phyloP scores from a whole-genome alignment of 176 grass and related monocot genomes.

The Triticum dicoccoides region DNA sequence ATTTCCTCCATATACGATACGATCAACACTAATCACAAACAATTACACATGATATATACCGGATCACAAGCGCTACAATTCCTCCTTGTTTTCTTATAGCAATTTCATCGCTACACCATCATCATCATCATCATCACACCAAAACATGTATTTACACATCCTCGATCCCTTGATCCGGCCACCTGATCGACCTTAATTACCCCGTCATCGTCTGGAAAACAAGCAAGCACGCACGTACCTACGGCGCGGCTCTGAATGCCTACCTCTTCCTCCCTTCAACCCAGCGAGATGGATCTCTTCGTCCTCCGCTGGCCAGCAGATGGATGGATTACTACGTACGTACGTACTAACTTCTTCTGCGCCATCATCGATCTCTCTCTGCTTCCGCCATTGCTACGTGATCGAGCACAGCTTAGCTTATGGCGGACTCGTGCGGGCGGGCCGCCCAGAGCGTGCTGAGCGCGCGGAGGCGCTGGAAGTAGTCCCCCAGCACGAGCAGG shows the following conservation, averaged over 20 bases:
- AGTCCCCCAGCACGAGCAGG: constrained; percentile 76
- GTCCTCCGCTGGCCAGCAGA: constrained; percentile 16
- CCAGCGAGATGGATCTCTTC: constrained; percentile 30
- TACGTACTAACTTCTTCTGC: neutral
- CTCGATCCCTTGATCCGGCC: neutral
- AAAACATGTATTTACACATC: constrained; percentile 52
- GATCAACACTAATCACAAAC: constrained; percentile 18
- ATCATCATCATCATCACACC: neutral
- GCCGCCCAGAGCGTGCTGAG: constrained; percentile 77
- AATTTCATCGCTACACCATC: constrained; percentile 26
- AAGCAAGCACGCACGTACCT: no score
- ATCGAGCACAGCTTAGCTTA: constrained; percentile 20
- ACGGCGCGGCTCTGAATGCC: neutral
- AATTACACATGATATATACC: constrained; percentile 38
- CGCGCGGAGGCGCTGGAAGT: constrained; percentile 79
- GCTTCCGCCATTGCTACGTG: neutral
- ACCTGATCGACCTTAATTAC: neutral
- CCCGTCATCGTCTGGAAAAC: constrained; percentile 22
- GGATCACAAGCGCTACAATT: neutral
- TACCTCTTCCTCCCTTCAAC: neutral
- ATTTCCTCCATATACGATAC: no score
- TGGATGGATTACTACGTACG: constrained; percentile 20
- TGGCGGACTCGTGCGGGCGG: constrained; percentile 51
- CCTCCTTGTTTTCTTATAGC: neutral
- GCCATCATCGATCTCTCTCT: neutral